Evolutionary conservation across 1,139 yeast species (phyloP).

Genomic region (Lodderomyces theae): DNA sequence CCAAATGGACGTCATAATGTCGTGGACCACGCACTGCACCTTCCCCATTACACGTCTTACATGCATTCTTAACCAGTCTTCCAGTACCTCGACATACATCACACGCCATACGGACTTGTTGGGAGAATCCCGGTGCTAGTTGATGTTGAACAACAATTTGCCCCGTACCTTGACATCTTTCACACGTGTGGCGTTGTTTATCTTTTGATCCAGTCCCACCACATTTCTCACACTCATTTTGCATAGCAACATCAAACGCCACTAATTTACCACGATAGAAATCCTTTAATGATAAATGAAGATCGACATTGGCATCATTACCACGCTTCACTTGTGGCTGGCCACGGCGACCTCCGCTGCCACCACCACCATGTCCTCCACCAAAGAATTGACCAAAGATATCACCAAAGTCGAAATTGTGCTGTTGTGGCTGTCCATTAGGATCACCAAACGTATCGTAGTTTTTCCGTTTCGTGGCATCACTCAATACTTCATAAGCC

Average conservation of each 20-base stretch:
- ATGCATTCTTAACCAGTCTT: conserved; percentile 55
- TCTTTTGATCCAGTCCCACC: conserved; percentile 85
- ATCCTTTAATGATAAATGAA: conserved; percentile 59
- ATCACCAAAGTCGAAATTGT: conserved; percentile 48
- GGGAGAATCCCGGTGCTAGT: conserved; percentile 88
- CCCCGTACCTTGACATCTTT: conserved; percentile 74
- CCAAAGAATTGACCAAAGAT: conserved; percentile 77
- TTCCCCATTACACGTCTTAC: conserved; percentile 67
- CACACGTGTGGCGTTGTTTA: conserved; percentile 63
- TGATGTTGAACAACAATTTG: conserved; percentile 65
- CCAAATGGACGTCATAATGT: conserved; percentile 58
- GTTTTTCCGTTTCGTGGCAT: conserved; percentile 64
- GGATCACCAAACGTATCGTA: conserved; percentile 87
- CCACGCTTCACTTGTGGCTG: conserved; percentile 57
- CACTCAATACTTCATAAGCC: conserved; percentile 86
- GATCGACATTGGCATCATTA: conserved; percentile 55
- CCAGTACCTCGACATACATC: conserved; percentile 82
- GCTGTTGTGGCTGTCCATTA: conserved; percentile 51
- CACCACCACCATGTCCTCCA: conserved; percentile 30
- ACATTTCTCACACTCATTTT: conserved; percentile 73
- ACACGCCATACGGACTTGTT: conserved; percentile 77
- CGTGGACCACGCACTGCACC: conserved; percentile 60
- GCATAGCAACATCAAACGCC: conserved; percentile 65
- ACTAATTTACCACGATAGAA: conserved; percentile 66
- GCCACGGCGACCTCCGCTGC: conserved; percentile 25